Conservation (phyloP, 2,329 filamentous ascomycete species). For the Elsinoe batatas region DNA sequence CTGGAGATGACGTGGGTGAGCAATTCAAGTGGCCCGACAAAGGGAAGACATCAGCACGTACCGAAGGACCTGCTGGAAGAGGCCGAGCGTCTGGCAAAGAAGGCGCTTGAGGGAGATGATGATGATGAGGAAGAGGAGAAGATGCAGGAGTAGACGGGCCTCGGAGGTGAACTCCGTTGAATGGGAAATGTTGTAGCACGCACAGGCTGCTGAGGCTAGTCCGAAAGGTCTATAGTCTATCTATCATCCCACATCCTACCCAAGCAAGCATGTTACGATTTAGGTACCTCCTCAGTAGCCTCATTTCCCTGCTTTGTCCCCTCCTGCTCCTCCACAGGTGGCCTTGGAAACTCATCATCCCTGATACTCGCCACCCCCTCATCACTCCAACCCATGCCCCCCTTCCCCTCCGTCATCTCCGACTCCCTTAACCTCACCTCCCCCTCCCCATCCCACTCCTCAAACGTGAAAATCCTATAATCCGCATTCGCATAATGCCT, state of each 20-base stretch:
- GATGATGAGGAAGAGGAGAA: slow-evolving; percentile 74
- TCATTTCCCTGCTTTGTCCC: slow-evolving; percentile 13
- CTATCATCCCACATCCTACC: background rate
- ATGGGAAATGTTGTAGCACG: background rate
- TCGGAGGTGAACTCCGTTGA: background rate
- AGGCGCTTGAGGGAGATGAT: slow-evolving; percentile 76
- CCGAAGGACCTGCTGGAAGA: slow-evolving; percentile 84
- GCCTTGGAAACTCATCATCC: slow-evolving; percentile 20
- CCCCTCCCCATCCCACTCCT: slow-evolving; percentile 27
- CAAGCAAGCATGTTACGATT: background rate
- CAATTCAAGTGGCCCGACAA: slow-evolving; percentile 70
- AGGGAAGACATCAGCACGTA: slow-evolving; percentile 86
- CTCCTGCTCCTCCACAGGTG: slow-evolving; percentile 15
- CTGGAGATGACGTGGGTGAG: slow-evolving; percentile 99
- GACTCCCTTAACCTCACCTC: slow-evolving; percentile 37
- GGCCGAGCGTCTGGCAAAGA: slow-evolving; percentile 86
- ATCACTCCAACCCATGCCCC: slow-evolving; percentile 44
- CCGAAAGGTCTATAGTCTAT: background rate
- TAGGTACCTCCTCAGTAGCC: slow-evolving; percentile 16
- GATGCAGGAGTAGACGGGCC: slow-evolving; percentile 67
- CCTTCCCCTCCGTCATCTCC: slow-evolving; percentile 37
- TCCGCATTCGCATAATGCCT: slow-evolving; percentile 48
- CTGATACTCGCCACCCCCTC: slow-evolving; percentile 23
- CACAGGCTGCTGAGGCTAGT: background rate
- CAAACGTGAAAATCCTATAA: slow-evolving; percentile 54